Base-by-base conservation (phyloP, 2,329 filamentous ascomycete species). In the Trichoderma atrobrunneum region DNA sequence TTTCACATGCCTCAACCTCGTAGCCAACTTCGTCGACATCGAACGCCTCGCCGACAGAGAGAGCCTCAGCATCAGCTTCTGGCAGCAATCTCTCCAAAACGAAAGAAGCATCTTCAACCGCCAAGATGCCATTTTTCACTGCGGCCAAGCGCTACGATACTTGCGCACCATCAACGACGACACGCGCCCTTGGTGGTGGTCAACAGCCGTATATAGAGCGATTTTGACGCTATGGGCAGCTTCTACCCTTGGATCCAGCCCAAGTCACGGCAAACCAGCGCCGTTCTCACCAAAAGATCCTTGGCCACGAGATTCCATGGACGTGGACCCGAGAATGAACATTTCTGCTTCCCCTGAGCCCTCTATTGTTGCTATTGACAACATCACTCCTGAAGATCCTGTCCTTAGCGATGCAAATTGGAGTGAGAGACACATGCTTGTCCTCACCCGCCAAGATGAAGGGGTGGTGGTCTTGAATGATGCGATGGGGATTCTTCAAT, bases 111-210 rank as follows among this genome's bases (percentile, higher is more conserved):
- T 93, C 75, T 87, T 86, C 71, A 86, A 90, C 76, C 85, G 88
- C 21, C 87, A 90, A 75, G 89, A 92, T 76, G 87, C 90, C 24
- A 82, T 91, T 64, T 90, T 90, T 79, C 91, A 93, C 78, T 89
- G 88, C 73, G 90, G 90, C 1, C 91, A 93, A 79, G 86, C 92
- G 4, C 81, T 92, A 57, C 85, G 89, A 4, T 83, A 92, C 12
- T 80, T 92, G 51, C 84, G 87, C 7, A 82, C 83, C 16, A 92
- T 93, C 87, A 85, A 88, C 2, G 81, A 82, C 34, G 86, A 89
- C 63, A 84, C 87, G 3, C 86, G 90, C 26, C 91, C 91, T 7
- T 87, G 86, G 48, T 93, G 91, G 91, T 93, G 91, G 91, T 83
- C 89, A n/a, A 87, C 86, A 2, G 91, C 90, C 3, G 82, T 93